Evolutionary conservation across 305 asterid species (phyloP), one percentile per base, ranked within the genome.

Genomic region (Fraxinus albicans): DNA sequence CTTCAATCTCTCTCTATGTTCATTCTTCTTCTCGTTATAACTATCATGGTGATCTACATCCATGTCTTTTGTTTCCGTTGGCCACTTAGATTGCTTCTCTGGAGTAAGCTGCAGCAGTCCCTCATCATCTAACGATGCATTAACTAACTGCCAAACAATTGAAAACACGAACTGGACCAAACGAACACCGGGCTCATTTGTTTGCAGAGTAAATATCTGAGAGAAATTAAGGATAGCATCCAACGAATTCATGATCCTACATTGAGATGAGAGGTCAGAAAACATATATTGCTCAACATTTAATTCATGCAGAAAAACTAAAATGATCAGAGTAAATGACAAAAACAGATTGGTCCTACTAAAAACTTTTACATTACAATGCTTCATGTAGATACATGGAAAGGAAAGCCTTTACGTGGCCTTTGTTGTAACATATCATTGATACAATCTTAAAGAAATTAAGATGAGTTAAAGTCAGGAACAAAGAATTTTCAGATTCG

Each of bases 111-210:
- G 91, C 85, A 95, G 91, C 78, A 95, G 78, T 44, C 94, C 98
- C 89, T 96, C 97, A 85, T 96, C 99, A 74, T 95, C 99, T 81
- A 93, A 84, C 79, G 94, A 90, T 38, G 93, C 89, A 81, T 95
- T 98, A 84, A 92, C 91, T 88, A 96, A 87, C 89, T 93, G 96
- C 94, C 98, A 93, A 82, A 90, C 91, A 82, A 92, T 88, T 55
- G 95, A 87, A 86, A 93, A 95, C 82, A 93, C 82, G n/a, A 89
- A 89, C 85, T 91, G 92, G 79, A 95, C 93, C 87, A 96, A 72
- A 77, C 87, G 90, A 73, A 91, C 87, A 36, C 94, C 92, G 47
- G 93, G 91, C 70, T 92, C 97, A 33, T 86, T 86, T 35, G 81
- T 83, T 83, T 88, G 89, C 86, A 88, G 23, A 67, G 89, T 91